These are phyloP conservation scores for Hymenoscyphus fructigenus DNA, from an alignment of 2,329 filamentous ascomycete species.

Conservation along the genomic window DNA sequence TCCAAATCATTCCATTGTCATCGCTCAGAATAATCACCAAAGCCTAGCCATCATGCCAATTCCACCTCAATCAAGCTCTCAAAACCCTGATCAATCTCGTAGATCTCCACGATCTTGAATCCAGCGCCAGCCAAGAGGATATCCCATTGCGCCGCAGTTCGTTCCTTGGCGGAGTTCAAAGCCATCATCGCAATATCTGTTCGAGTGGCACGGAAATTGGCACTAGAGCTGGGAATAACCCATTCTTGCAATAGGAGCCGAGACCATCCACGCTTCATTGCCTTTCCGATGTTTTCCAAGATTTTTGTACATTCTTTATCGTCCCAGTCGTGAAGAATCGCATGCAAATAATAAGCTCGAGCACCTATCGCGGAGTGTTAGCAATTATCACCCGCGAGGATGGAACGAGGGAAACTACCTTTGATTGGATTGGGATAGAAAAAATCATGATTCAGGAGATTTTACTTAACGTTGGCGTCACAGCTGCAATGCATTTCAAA, in stretches of 20 bases:
- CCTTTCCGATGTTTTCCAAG: background rate
- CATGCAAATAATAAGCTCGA: conserved; percentile 3
- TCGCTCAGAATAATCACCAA: background rate
- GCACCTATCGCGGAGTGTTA: background rate
- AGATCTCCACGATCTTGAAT: conserved; percentile 2
- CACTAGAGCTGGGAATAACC: conserved; percentile 34
- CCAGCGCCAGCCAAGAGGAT: background rate
- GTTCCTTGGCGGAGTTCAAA: conserved; percentile 36
- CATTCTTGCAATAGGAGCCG: conserved; percentile 39
- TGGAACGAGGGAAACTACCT: background rate
- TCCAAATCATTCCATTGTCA: background rate
- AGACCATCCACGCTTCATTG: conserved; percentile 32
- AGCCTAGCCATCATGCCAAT: background rate
- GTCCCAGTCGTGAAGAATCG: background rate
- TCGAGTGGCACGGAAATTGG: conserved; percentile 34
- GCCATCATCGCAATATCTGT: conserved; percentile 41
- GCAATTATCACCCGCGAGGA: background rate
- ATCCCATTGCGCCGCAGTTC: conserved; percentile 37
- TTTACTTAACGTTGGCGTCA: no score
- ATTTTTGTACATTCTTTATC: background rate
- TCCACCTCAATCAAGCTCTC: conserved; percentile 7
- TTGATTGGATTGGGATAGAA: background rate
- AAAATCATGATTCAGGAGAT: background rate
- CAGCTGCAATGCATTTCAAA: no score
- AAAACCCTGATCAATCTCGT: background rate